Conservation (phyloP, 2,329 filamentous ascomycete genomes). For the Lachnellula suecica region DNA sequence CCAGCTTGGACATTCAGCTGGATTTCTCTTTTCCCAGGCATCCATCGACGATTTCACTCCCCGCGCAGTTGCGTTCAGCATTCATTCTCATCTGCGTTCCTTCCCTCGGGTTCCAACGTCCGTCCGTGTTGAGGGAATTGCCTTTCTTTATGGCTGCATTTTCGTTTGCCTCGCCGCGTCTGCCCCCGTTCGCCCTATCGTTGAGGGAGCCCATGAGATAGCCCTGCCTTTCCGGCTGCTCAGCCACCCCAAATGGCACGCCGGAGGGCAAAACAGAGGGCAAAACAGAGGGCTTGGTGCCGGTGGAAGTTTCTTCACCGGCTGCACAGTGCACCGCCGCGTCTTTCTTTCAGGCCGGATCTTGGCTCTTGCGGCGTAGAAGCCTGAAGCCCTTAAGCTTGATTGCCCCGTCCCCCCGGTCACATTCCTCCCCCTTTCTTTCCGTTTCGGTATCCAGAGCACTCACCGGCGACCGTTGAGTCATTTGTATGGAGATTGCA, state of each 20-base stretch:
- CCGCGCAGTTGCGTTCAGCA: background rate
- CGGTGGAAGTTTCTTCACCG: background rate
- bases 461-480: background rate
- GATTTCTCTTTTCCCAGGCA: background rate
- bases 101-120: background rate
- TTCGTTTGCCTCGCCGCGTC: background rate
- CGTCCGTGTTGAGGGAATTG: background rate
- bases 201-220: background rate
- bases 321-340: background rate
- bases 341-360: background rate
- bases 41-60: background rate
- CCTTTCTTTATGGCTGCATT: no score
- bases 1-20: background rate
- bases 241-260: background rate
- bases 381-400: conserved; percentile 1
- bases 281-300: background rate
- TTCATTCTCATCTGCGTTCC: no score
- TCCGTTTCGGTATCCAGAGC: background rate
- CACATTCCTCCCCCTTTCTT: background rate
- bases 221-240: background rate
- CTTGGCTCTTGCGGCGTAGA: background rate
- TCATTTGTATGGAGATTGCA: background rate
- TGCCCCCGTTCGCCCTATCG: background rate
- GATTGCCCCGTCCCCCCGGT: background rate
- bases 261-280: background rate